Conservation (phyloP, 257 asterid species). For the Solanum tarapatanum region DNA sequence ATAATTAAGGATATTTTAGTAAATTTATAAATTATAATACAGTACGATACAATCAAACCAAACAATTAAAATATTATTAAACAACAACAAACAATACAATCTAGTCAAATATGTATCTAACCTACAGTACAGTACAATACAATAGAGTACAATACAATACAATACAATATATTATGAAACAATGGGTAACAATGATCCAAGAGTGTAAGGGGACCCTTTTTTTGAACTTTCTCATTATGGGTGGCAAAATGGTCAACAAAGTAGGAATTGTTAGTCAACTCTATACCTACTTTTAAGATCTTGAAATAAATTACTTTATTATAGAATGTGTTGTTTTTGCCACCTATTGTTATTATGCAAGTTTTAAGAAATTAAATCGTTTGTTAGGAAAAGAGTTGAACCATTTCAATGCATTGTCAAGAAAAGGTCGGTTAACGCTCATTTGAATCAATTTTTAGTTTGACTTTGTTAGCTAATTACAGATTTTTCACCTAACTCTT, state of each 20-base stretch:
- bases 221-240: not conserved
- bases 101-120: too few species aligned
- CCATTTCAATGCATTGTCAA: not conserved
- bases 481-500: not conserved
- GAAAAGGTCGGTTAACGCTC: not conserved
- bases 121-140: too few species aligned
- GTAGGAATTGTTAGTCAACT: not conserved
- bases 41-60: too few species aligned
- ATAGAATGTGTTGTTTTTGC: not conserved
- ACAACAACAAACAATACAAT: too few species aligned
- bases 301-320: not conserved
- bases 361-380: not conserved
- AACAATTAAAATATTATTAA: too few species aligned
- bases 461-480: not conserved
- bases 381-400: not conserved
- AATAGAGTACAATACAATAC: too few species aligned
- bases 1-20: too few species aligned
- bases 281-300: not conserved
- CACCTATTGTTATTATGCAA: not conserved
- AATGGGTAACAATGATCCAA: too few species aligned
- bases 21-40: too few species aligned
- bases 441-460: not conserved
- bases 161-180: too few species aligned
- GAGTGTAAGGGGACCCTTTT: too few species aligned
- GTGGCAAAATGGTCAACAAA: not conserved